Base-by-base conservation (phyloP, 495 filamentous ascomycete genomes). In the Astrocystis sublimbata region DNA sequence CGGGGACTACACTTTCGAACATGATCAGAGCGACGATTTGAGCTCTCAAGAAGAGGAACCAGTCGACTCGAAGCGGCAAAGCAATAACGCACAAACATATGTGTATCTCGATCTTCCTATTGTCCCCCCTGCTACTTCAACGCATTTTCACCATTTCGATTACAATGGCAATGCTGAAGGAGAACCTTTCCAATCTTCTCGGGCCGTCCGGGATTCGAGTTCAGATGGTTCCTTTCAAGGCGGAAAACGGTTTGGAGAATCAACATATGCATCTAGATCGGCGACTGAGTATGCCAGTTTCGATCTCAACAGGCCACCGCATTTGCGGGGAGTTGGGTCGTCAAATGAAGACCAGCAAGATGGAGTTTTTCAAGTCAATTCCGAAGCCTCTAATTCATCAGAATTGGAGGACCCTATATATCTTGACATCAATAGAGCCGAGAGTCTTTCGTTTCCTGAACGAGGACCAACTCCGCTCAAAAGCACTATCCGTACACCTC, bases 381-480 rank as follows among this genome's bases (percentile, higher is more conserved):
- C 24, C 19, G 19, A 10, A 17, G 2, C 47, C 9, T 51, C 28
- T 17, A 31, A 13, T 33, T 51, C 47, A 31, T 51, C 35, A 2
- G 49, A 52, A 4, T 35, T 21, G 9, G n/a, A 15, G 8, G 30
- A 23, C n/a, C 17, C 49, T 21, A 35, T 52, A 10, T 4, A 13
- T 35, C 7, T 52, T 19, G 30, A 7, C 30, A 13, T 35, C 43
- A 53, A 58, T 46, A 33, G 13, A 30, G 23, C 8, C 2, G 54
- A 47, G 24, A 40, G 54, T n/a, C 6, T 33, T 2, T 26, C 41
- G 24, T 35, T 6, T 19, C 15, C 17, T 56, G 30, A 17, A 6
- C 28, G 55, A 21, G 45, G 45, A 40, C 23, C 36, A 36, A 31
- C 68, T 62, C 68, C 65, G 46, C 67, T 71, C 67, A 71, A 69